Percentiles rank a stretch among this genome's conserved stretches.
These are phyloP conservation scores for Lipomyces oligophaga DNA, from an alignment of 805 yeast species.

Conservation along the genomic window DNA sequence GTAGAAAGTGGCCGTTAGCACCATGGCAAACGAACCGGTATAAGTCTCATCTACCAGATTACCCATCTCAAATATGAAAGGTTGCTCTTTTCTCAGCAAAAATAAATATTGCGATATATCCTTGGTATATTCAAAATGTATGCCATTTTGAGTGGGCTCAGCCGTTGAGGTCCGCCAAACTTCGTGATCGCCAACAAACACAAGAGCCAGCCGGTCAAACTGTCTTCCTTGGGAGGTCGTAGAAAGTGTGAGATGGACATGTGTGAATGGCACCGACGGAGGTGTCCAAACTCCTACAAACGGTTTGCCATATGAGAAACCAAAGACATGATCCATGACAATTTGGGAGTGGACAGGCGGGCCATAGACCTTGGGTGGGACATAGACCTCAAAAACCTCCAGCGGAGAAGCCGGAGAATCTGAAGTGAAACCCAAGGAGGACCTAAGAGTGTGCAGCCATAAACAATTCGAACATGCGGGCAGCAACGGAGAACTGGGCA, in stretches of 20 bases:
- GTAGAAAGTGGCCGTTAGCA: constrained; percentile 52
- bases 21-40: constrained; percentile 58
- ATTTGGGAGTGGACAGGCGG: constrained; percentile 19
- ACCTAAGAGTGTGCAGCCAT: too few species aligned
- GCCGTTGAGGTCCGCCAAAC: constrained; percentile 84
- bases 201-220: constrained; percentile 41
- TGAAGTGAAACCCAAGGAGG: too few species aligned
- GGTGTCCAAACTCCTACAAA: constrained; percentile 35
- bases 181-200: constrained; percentile 49
- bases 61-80: constrained; percentile 57
- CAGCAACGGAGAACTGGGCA: too few species aligned
- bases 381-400: constrained; percentile 32
- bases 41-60: constrained; percentile 51
- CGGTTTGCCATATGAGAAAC: constrained; percentile 38
- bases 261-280: constrained; percentile 36
- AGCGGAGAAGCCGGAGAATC: constrained; percentile 3
- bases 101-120: constrained; percentile 58
- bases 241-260: constrained; percentile 38
- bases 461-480: too few species aligned
- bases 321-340: constrained; percentile 35
- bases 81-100: constrained; percentile 45
- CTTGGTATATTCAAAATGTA: constrained; percentile 52
- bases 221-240: constrained; percentile 38
- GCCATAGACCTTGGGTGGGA: constrained; percentile 12
- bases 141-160: constrained; percentile 59